A percentile compares a stretch with the other conserved stretches of the same genome.
These are phyloP conservation scores for Petrea volubilis DNA, from an alignment of 257 asterid species.

Conservation along the genomic window DNA sequence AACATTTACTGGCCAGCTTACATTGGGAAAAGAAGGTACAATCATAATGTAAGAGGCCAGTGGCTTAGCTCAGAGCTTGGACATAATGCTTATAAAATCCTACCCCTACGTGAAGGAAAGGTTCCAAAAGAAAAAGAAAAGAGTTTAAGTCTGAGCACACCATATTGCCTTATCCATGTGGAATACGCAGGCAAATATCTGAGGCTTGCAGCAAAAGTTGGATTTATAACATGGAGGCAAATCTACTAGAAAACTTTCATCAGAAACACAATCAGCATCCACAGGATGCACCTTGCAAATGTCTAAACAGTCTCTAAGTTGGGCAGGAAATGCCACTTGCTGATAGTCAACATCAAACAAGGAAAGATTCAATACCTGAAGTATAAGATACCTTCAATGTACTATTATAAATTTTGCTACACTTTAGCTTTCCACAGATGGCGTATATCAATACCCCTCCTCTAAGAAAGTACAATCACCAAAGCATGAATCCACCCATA, in stretches of 20 bases:
- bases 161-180: background rate
- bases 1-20: background rate
- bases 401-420: background rate
- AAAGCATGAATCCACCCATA: background rate
- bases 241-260: background rate
- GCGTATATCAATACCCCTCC: background rate
- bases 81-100: background rate
- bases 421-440: background rate
- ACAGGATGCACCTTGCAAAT: background rate
- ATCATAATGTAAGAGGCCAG: background rate
- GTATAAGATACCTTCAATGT: background rate
- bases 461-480: background rate
- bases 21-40: background rate
- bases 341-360: background rate
- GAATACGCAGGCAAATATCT: background rate
- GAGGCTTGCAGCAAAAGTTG: background rate
- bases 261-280: background rate
- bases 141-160: no score
- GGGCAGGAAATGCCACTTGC: background rate
- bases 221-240: background rate
- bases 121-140: background rate
- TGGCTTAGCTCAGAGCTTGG: background rate
- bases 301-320: background rate
- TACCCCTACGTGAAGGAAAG: background rate
- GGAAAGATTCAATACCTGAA: background rate